Evolutionary conservation across 2,329 filamentous ascomycete species (phyloP).

Genomic region (Epichloe scottii): DNA sequence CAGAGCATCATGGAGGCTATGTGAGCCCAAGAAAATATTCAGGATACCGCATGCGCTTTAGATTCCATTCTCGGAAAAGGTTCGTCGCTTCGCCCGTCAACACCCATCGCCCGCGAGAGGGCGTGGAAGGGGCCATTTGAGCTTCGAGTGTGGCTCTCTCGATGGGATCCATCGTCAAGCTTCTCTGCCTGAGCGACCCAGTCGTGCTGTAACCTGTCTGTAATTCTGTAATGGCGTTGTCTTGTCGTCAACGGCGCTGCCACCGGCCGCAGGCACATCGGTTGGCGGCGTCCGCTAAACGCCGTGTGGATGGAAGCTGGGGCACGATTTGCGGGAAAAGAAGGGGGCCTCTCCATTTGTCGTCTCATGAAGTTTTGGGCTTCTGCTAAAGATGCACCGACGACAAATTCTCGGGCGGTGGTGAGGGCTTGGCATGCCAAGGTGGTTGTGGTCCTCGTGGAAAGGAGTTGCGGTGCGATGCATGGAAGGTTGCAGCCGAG

Average conservation of each 20-base stretch:
- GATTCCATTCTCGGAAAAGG: background rate
- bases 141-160: background rate
- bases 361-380: background rate
- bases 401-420: background rate
- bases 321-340: background rate
- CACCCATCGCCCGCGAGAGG: background rate
- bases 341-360: background rate
- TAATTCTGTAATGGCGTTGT: too few species aligned
- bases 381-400: background rate
- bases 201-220: too few species aligned
- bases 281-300: background rate
- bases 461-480: background rate
- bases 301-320: background rate
- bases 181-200: too few species aligned
- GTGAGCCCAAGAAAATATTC: background rate
- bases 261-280: too few species aligned
- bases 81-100: background rate
- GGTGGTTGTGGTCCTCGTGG: too few species aligned
- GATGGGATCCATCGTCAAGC: background rate
- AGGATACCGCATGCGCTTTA: background rate
- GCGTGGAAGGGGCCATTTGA: background rate
- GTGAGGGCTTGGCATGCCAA: too few species aligned
- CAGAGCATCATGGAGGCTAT: background rate
- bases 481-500: too few species aligned
- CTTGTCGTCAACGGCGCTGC: background rate